Conservation (phyloP, 257 asterid species). For the Jasminum sambac region DNA sequence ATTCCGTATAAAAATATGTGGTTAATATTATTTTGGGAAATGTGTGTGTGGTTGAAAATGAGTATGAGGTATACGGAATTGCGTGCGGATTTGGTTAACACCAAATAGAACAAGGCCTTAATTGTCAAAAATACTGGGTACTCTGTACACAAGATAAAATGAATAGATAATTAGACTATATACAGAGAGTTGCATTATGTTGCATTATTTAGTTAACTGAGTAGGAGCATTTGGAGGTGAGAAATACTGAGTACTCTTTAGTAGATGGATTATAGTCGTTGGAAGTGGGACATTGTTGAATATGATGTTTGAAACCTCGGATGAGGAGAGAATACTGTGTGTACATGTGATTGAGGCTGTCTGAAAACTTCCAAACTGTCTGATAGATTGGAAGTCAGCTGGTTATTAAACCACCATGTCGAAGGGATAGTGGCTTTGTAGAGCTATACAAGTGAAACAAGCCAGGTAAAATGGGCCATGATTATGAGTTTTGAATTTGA, state of each 20-base stretch:
- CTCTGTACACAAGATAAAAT: no score
- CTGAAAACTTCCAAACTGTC: conserved; percentile 1
- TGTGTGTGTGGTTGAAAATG: no score
- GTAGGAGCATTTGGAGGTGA: no score
- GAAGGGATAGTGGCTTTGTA: conserved; percentile 1
- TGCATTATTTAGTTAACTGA: no score
- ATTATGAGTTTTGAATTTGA: conserved; percentile 15
- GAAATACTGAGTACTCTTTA: not conserved
- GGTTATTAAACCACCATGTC: not conserved
- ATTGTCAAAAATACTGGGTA: no score
- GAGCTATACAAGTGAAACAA: not conserved
- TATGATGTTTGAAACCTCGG: conserved; percentile 14
- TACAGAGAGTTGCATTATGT: no score
- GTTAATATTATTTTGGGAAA: no score
- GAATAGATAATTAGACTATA: no score
- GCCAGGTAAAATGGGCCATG: conserved; percentile 22
- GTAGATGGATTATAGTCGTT: not conserved
- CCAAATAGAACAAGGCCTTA: no score
- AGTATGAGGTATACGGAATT: no score
- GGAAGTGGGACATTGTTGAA: conserved; percentile 4
- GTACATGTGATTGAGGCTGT: conserved; percentile 19
- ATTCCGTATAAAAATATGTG: no score
- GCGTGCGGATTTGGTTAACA: no score
- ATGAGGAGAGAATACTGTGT: not conserved
- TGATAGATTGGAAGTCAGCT: not conserved